Evolutionary conservation across 345 rosid genomes (phyloP), one percentile per base, ranked within the genome.

Genomic region (Ricinus communis): DNA sequence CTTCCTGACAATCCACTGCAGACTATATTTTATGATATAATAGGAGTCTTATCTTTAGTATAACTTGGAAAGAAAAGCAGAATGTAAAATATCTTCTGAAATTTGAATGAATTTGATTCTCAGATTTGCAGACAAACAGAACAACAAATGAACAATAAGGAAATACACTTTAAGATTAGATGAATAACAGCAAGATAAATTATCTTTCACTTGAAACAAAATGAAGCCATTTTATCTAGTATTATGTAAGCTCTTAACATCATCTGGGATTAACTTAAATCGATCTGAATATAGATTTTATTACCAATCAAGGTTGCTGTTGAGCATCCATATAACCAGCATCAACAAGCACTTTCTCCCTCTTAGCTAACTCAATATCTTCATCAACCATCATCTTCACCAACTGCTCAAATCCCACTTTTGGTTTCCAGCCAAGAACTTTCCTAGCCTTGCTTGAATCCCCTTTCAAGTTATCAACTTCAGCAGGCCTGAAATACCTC

Each of bases 371-470:
- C 73, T 90, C 97, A 10, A 92, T 31, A 60, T 92, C 96, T 79
- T 92, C 87, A 45, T 87, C 94, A 0, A 92, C 94, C 97, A 92
- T 92, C 97, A 87, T 92, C 90, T 85, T 88, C 79, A 92, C 97
- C 82, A 92, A 72, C 68, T 92, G 80, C 84, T 88, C 86, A 70
- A 92, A 92, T 52, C 96, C 96, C 0, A 90, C 94, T 38, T 75
- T 82, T 0, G 96, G 97, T 79, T 87, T 88, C 96, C 97, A 90
- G 4, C 86, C 87, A 66, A 87, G 82, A 53, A 83, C 86, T 24
- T 69, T 72, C 80, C 83, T 87, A 3, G 91, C 79, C 78, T 81
- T 87, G 61, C 83, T 76, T 2, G 91, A 80, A 78, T 87, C 91
- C 0, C 91, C 91, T 61, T 83, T 81, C 76, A 87, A 22, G 55